Evolutionary conservation across 148 eudicot species (phyloP).

Genomic region (Silene uniflora): DNA sequence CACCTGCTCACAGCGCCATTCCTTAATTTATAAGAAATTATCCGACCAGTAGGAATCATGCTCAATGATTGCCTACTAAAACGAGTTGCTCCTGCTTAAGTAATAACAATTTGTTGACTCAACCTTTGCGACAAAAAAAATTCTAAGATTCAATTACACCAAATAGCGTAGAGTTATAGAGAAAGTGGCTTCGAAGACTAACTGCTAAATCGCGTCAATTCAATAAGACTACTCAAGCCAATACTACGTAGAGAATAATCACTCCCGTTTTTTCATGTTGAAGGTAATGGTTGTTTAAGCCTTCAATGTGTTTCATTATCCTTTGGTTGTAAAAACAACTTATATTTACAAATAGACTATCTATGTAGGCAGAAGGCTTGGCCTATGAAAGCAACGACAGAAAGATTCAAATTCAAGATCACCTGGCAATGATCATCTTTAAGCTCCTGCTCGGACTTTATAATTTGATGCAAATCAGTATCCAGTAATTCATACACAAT

Average conservation of each 20-base stretch:
- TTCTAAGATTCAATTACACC: too few relatives aligned
- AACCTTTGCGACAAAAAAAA: too few relatives aligned
- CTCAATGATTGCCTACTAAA: neutral
- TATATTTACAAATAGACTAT: neutral
- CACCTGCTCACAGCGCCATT: neutral
- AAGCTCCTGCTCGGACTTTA: slow-evolving; percentile 75
- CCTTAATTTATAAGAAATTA: neutral
- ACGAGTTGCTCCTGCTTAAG: neutral
- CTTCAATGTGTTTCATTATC: neutral
- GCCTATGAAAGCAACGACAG: neutral
- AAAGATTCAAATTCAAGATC: slow-evolving; percentile 5
- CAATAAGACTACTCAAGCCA: neutral
- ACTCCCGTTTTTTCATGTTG: neutral
- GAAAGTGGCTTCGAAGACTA: neutral
- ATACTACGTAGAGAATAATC: neutral
- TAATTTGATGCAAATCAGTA: slow-evolving; percentile 90
- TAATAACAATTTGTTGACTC: neutral
- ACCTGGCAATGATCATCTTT: slow-evolving; percentile 97
- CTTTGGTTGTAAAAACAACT: neutral
- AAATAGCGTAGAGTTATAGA: too few relatives aligned
- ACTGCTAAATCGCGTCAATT: neutral
- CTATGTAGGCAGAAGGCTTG: neutral
- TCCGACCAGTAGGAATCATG: neutral
- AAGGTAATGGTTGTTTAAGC: neutral
- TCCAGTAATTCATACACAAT: slow-evolving; percentile 66